Conservation (phyloP, 257 asterid species). For the Solanum bulbocastanum region DNA sequence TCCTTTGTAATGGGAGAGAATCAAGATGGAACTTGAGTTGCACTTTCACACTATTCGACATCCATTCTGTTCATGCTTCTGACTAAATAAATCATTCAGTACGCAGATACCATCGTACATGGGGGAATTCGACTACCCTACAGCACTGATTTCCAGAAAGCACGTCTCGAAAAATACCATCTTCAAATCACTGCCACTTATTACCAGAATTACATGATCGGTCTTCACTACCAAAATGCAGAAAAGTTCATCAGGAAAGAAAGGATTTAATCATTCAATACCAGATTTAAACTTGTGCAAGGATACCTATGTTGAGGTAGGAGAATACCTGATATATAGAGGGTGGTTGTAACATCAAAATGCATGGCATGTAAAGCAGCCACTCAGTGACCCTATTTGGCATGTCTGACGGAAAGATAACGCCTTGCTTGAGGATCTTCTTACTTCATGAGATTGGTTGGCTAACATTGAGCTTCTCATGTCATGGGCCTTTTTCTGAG, state of each 20-base stretch:
- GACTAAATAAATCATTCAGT: not conserved
- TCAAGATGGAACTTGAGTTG: not conserved
- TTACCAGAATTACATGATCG: not conserved
- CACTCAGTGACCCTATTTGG: slow-evolving; percentile 66
- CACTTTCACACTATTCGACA: not conserved
- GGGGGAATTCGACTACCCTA: not conserved
- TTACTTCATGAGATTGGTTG: slow-evolving; percentile 32
- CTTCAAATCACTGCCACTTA: not conserved
- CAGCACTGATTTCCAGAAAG: not conserved
- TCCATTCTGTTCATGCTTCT: not conserved
- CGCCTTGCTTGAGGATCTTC: slow-evolving; percentile 35
- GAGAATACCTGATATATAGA: slow-evolving; percentile 23
- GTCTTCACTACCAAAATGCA: not conserved
- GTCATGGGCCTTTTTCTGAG: slow-evolving; percentile 84
- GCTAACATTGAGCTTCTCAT: slow-evolving; percentile 58
- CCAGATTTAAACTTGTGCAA: not conserved
- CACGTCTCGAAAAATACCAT: not conserved
- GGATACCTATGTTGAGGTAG: not conserved
- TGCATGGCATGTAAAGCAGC: slow-evolving; percentile 90
- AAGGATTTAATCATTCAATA: not conserved
- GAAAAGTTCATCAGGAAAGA: not conserved
- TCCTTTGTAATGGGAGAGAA: not conserved
- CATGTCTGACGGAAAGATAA: slow-evolving; percentile 54
- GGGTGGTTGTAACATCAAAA: slow-evolving; percentile 23
- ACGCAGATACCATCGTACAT: not conserved